phyloP scores from a whole-genome alignment of 257 asterid species.

The Solanum dulcamara region DNA sequence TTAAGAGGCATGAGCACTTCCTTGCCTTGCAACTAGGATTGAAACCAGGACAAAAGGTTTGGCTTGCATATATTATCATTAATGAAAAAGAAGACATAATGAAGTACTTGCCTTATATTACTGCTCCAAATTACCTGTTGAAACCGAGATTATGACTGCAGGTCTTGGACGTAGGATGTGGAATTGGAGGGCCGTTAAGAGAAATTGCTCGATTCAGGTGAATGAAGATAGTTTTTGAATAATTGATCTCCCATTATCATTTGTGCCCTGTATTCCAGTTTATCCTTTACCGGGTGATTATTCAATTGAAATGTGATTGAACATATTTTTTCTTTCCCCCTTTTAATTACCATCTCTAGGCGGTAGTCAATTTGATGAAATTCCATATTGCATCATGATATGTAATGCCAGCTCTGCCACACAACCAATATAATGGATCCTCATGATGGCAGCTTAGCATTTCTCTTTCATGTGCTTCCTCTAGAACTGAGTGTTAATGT shows the following conservation, averaged over 20 bases:
- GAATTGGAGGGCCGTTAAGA: constrained; percentile 95
- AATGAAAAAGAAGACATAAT: background rate
- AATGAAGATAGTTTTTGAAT: background rate
- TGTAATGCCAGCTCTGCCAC: background rate
- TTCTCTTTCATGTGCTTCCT: background rate
- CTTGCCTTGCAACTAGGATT: constrained; percentile 83
- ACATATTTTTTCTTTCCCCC: background rate
- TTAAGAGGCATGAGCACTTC: constrained; percentile 91
- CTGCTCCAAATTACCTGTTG: background rate
- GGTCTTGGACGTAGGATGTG: constrained; percentile 99
- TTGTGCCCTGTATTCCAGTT: background rate
- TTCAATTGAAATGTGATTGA: background rate
- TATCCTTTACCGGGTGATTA: background rate
- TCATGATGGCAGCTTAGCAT: background rate
- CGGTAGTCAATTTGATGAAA: background rate
- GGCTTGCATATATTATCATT: background rate
- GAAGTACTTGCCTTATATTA: background rate
- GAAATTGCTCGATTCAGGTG: constrained; percentile 95
- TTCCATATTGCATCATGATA: background rate
- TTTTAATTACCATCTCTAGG: background rate
- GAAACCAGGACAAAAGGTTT: constrained; percentile 83
- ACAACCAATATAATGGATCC: background rate
- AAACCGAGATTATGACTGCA: constrained; percentile 12
- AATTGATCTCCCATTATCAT: background rate
- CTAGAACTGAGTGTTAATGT: background rate